Conservation (phyloP, 164 flowering plant genomes). For the Chloranthus sessilifolius region DNA sequence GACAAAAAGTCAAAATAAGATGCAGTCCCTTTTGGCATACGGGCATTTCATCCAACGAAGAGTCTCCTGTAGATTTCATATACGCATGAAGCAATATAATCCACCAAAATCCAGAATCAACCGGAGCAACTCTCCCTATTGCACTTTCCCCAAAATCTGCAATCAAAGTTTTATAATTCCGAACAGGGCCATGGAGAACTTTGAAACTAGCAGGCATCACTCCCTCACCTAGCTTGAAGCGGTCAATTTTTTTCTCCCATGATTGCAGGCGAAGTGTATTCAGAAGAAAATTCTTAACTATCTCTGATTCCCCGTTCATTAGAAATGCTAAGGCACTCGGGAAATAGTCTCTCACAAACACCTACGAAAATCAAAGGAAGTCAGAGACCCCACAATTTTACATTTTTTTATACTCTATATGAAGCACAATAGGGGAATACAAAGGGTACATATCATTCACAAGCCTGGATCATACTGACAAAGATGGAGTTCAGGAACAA, state of each 20-base stretch:
- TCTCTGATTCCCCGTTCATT: constrained; percentile 82
- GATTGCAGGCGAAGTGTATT: constrained; percentile 82
- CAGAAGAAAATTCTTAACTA: constrained; percentile 70
- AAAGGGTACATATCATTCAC: no score
- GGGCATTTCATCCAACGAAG: constrained; percentile 61
- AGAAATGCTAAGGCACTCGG: constrained; percentile 83
- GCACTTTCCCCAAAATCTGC: constrained; percentile 92
- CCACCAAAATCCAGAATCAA: constrained; percentile 97
- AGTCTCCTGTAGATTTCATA: constrained; percentile 71
- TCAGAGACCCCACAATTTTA: not conserved
- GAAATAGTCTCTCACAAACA: constrained; percentile 83
- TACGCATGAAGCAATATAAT: constrained; percentile 78
- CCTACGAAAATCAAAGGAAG: constrained; percentile 29
- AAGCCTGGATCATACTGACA: no score
- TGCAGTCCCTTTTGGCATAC: constrained; percentile 82
- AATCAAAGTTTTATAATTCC: constrained; percentile 53
- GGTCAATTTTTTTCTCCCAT: constrained; percentile 77
- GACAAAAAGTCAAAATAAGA: constrained; percentile 64
- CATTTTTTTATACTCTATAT: no score
- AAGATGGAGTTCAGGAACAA: no score
- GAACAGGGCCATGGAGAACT: constrained; percentile 65
- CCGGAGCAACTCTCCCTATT: constrained; percentile 88
- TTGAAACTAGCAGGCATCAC: constrained; percentile 95
- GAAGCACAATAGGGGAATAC: no score
- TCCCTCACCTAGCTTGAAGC: constrained; percentile 77